A percentile compares a stretch with the other conserved stretches of the same genome.
phyloP scores from a whole-genome alignment of 176 grass and related monocot species.

The Elaeis guineensis region DNA sequence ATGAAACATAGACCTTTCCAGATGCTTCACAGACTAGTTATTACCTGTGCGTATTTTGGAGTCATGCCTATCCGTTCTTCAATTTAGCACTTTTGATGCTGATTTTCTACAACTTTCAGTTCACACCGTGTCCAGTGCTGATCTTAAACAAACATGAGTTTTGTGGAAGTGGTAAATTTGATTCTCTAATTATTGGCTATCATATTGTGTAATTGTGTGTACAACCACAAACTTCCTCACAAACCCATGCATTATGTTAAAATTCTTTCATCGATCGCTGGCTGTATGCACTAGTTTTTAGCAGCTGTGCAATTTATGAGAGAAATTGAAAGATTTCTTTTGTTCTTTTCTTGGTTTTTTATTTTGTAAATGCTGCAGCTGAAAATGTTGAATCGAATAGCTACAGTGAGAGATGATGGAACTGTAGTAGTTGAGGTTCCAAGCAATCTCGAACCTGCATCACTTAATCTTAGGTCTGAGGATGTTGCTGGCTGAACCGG shows the following conservation, averaged over 20 bases:
- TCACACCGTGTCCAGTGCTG: too few species aligned
- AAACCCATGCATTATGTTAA: not conserved
- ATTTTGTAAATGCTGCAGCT: conserved; percentile 50
- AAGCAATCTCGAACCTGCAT: conserved; percentile 44
- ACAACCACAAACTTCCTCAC: too few species aligned
- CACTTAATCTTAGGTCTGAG: conserved; percentile 21
- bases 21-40: too few species aligned
- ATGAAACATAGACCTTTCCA: too few species aligned
- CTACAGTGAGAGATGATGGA: conserved; percentile 83
- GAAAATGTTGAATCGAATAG: conserved; percentile 77
- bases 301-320: not conserved
- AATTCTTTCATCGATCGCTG: not conserved
- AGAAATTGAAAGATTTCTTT: not conserved
- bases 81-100: too few species aligned
- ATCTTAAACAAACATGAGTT: too few species aligned
- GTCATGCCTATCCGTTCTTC: too few species aligned
- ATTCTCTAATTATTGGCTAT: too few species aligned
- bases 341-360: not conserved
- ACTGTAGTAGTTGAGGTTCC: conserved; percentile 90
- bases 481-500: conserved; percentile 34
- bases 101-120: too few species aligned
- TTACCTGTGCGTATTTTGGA: too few species aligned
- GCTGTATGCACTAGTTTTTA: not conserved
- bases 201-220: too few species aligned
- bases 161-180: too few species aligned